These are phyloP conservation scores for Fusarium nodosum DNA, from an alignment of 2,329 filamentous ascomycete species.

Conservation along the genomic window DNA sequence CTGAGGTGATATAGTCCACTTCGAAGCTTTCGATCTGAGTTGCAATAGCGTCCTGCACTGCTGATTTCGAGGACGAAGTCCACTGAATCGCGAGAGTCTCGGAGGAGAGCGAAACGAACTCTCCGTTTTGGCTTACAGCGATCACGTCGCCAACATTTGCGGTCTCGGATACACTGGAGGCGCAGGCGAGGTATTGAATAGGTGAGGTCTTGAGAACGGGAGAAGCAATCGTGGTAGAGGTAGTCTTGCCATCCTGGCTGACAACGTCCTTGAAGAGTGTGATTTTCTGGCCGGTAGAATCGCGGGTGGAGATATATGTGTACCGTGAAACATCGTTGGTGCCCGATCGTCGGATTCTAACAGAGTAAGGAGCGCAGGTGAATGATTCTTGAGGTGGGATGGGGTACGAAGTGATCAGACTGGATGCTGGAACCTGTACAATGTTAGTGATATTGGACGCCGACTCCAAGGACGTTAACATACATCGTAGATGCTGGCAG, in stretches of 20 bases:
- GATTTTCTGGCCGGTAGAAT: slow-evolving; percentile 64
- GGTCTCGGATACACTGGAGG: slow-evolving; percentile 47
- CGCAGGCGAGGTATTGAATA: slow-evolving; percentile 54
- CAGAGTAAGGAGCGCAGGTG: slow-evolving; percentile 71
- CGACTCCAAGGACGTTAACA: slow-evolving; percentile 43
- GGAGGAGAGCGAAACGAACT: slow-evolving; percentile 71
- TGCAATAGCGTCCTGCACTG: slow-evolving; percentile 55
- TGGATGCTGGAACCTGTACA: slow-evolving; percentile 69
- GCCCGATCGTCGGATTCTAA: slow-evolving; percentile 65
- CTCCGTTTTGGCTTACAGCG: slow-evolving; percentile 71
- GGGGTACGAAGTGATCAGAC: slow-evolving; percentile 75
- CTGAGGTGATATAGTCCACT: slow-evolving; percentile 65
- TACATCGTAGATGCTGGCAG: slow-evolving; percentile 75
- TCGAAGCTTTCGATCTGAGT: slow-evolving; percentile 55
- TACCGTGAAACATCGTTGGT: slow-evolving; percentile 67
- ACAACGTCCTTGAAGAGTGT: slow-evolving; percentile 71
- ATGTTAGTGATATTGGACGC: slow-evolving; percentile 13
- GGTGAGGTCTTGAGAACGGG: slow-evolving; percentile 58
- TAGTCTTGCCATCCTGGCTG: slow-evolving; percentile 65
- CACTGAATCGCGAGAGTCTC: slow-evolving; percentile 59
- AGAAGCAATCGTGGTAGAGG: slow-evolving; percentile 62
- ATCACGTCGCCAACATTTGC: slow-evolving; percentile 60
- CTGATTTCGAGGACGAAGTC: slow-evolving; percentile 53
- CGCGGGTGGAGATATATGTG: slow-evolving; percentile 71
- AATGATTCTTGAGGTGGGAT: slow-evolving; percentile 75